Conservation (phyloP, 495 filamentous ascomycete species). For the Cetradonia linearis region DNA sequence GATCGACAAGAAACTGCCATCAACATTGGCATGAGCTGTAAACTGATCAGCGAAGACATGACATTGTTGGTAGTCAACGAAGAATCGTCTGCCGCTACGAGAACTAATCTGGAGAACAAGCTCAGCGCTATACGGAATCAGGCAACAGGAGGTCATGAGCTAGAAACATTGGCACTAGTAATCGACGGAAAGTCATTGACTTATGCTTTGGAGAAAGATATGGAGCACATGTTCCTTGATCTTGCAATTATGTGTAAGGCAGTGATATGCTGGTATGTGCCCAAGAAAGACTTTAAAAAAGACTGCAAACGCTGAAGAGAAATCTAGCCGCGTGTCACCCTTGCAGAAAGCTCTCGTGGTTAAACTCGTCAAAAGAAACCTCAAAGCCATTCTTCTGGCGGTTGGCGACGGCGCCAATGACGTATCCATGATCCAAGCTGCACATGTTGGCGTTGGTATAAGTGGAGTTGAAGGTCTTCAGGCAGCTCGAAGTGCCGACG, state of each 20-base stretch:
- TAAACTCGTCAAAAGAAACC: slow-evolving; percentile 94
- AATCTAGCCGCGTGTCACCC: slow-evolving; percentile 77
- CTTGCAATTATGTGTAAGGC: slow-evolving; percentile 94
- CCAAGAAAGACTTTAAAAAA: background rate
- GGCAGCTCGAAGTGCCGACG: slow-evolving; percentile 90
- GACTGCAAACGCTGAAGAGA: slow-evolving; percentile 19
- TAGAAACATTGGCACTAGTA: slow-evolving; percentile 83
- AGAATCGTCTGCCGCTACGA: slow-evolving; percentile 60
- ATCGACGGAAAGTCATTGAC: slow-evolving; percentile 96
- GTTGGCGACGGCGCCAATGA: slow-evolving; percentile 99
- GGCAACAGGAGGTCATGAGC: slow-evolving; percentile 58
- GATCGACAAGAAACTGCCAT: slow-evolving; percentile 98
- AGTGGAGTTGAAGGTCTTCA: slow-evolving; percentile 98
- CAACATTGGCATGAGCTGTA: slow-evolving; percentile 99
- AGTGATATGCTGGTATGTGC: slow-evolving; percentile 79
- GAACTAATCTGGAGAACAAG: slow-evolving; percentile 85
- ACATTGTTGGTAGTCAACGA: slow-evolving; percentile 95
- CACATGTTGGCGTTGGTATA: slow-evolving; percentile 97
- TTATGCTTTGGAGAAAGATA: slow-evolving; percentile 82
- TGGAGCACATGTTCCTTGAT: slow-evolving; percentile 90
- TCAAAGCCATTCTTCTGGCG: slow-evolving; percentile 83
- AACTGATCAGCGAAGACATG: slow-evolving; percentile 98
- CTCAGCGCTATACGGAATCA: slow-evolving; percentile 76
- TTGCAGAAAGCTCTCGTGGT: slow-evolving; percentile 97
- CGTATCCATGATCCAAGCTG: slow-evolving; percentile 98